Evolutionary conservation across 192 early-diverging fungal genomes (phyloP).

Genomic region (Coemansia guatemalensis): DNA sequence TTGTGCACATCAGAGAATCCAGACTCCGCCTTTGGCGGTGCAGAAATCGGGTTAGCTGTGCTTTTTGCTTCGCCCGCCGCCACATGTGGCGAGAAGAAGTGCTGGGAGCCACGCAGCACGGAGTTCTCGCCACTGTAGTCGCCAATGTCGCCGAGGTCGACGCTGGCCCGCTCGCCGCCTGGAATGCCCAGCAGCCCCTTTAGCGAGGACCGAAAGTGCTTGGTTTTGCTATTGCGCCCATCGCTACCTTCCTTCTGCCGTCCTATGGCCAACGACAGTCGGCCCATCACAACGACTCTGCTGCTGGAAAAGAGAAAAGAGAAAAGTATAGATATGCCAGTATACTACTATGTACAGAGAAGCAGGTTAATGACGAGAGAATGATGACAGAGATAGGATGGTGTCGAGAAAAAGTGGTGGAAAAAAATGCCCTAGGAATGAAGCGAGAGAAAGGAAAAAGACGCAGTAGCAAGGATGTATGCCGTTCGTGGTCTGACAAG

Average conservation of each 20-base stretch:
- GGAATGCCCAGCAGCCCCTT: constrained; percentile 43
- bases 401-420: no score
- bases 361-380: no score
- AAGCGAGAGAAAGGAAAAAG: no score
- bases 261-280: constrained; percentile 45
- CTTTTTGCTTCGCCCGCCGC: constrained; percentile 2
- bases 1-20: constrained; percentile 11
- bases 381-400: no score
- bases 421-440: no score
- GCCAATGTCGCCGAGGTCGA: constrained; percentile 41
- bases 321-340: neutral
- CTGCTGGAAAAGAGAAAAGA: neutral
- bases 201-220: constrained; percentile 42
- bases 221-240: constrained; percentile 19
- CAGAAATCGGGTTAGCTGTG: neutral
- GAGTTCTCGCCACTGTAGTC: neutral
- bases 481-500: no score
- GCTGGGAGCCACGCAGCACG: no score
- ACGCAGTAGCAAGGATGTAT: no score
- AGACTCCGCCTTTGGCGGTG: constrained; percentile 9
- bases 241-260: constrained; percentile 39
- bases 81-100: neutral
- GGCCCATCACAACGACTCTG: constrained; percentile 22
- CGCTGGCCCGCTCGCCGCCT: constrained; percentile 35
- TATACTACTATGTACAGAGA: neutral